Percentiles rank a stretch among this genome's conserved stretches.
These are phyloP conservation scores for Kwoniella bestiolae DNA, from an alignment of 768 basidiomycete species.

Conservation along the genomic window DNA sequence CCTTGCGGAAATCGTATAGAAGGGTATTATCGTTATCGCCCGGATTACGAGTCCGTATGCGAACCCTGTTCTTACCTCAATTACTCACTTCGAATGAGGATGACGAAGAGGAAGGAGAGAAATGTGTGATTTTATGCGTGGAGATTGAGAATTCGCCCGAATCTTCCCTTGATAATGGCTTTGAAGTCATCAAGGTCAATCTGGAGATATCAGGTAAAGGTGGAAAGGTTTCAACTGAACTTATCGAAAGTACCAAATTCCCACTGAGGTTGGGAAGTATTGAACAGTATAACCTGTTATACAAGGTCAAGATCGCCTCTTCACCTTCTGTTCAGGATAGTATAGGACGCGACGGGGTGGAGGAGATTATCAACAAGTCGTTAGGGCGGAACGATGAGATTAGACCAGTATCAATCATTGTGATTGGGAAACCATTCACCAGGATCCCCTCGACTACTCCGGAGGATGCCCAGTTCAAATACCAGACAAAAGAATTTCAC, in stretches of 20 bases:
- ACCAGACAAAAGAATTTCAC: slow-evolving; percentile 75
- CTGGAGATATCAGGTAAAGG: slow-evolving; percentile 75
- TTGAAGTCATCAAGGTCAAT: slow-evolving; percentile 74
- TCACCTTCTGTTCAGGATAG: slow-evolving; percentile 16
- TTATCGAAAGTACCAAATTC: slow-evolving; percentile 62
- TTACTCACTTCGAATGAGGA: slow-evolving; percentile 66
- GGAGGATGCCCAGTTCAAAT: slow-evolving; percentile 45
- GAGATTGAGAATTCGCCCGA: slow-evolving; percentile 76
- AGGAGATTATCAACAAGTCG: slow-evolving; percentile 60
- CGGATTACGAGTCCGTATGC: slow-evolving; percentile 87
- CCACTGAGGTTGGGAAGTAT: slow-evolving; percentile 71
- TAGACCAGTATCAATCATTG: slow-evolving; percentile 76
- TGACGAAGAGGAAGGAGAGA: slow-evolving; percentile 69
- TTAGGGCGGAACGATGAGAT: slow-evolving; percentile 63
- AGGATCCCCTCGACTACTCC: neutral
- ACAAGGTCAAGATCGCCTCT: slow-evolving; percentile 74
- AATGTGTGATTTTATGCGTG: slow-evolving; percentile 85
- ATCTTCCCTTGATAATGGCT: slow-evolving; percentile 62
- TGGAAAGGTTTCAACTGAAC: slow-evolving; percentile 47
- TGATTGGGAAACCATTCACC: slow-evolving; percentile 71
- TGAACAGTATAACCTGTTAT: slow-evolving; percentile 87
- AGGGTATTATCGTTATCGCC: slow-evolving; percentile 77
- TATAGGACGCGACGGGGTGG: slow-evolving; percentile 11
- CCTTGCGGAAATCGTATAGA: slow-evolving; percentile 82
- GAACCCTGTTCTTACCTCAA: slow-evolving; percentile 89